Evolutionary conservation across 495 filamentous ascomycete species (phyloP).

Genomic region (Ramalina peruviana): DNA sequence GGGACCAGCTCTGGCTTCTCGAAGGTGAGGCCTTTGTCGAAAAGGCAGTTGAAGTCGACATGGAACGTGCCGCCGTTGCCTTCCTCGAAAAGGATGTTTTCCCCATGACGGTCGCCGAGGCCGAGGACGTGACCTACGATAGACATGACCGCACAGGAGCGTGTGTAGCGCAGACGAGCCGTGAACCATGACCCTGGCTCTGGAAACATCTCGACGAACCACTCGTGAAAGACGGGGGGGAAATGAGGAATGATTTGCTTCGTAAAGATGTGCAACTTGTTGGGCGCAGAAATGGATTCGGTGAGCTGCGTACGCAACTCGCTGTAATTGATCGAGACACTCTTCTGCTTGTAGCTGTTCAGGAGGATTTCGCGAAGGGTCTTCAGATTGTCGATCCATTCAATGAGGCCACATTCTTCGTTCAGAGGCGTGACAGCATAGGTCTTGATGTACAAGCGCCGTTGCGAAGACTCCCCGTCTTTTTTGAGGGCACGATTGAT

Average conservation of each 20-base stretch:
- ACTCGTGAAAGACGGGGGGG: slow-evolving; percentile 73
- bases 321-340: slow-evolving; percentile 43
- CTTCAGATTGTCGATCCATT: slow-evolving; percentile 97
- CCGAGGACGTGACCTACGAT: slow-evolving; percentile 93
- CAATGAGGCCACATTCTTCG: slow-evolving; percentile 93
- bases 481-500: slow-evolving; percentile 87
- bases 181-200: slow-evolving; percentile 85
- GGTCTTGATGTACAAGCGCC: slow-evolving; percentile 83
- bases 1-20: slow-evolving; percentile 89
- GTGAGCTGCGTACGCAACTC: slow-evolving; percentile 44
- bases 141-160: slow-evolving; percentile 92
- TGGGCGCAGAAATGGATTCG: slow-evolving; percentile 37
- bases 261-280: slow-evolving; percentile 54
- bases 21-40: slow-evolving; percentile 96
- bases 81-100: slow-evolving; percentile 94
- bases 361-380: slow-evolving; percentile 87
- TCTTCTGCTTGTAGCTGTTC: slow-evolving; percentile 56
- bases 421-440: slow-evolving; percentile 94
- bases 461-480: slow-evolving; percentile 76
- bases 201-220: slow-evolving; percentile 91
- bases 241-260: slow-evolving; percentile 49
- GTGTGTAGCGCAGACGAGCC: slow-evolving; percentile 78
- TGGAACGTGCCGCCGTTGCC: slow-evolving; percentile 88
- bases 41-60: slow-evolving; percentile 99
- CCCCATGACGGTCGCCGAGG: slow-evolving; percentile 92